phyloP scores from a whole-genome alignment of 2,329 filamentous ascomycete species.

The Rhynchosporium graminicola region DNA sequence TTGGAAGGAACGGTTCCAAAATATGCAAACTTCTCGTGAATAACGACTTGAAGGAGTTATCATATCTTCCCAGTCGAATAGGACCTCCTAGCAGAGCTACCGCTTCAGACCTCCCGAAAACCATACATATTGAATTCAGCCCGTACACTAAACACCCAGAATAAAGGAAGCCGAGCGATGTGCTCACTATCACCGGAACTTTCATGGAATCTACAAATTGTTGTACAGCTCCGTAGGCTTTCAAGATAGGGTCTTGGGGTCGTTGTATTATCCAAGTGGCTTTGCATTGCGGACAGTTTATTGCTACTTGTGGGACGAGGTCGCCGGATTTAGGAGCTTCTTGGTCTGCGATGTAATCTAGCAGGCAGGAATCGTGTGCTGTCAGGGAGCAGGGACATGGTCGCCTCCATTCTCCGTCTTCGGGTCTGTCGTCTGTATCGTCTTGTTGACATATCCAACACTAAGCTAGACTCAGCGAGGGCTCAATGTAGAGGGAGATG shows the following conservation, averaged over 20 bases:
- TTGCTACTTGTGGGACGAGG: constrained; percentile 57
- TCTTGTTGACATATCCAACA: constrained; percentile 67
- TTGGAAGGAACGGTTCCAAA: constrained; percentile 37
- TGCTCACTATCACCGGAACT: constrained; percentile 37
- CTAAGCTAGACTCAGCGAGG: no score
- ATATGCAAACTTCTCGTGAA: constrained; percentile 1
- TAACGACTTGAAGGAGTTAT: neutral
- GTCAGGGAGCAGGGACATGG: constrained; percentile 90
- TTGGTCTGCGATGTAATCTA: constrained; percentile 92
- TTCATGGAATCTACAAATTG: constrained; percentile 29
- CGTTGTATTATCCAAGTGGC: constrained; percentile 74
- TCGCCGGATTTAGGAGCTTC: constrained; percentile 61
- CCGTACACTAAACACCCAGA: constrained; percentile 58
- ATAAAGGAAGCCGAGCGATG: constrained; percentile 47
- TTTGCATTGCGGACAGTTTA: constrained; percentile 90
- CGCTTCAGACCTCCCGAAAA: constrained; percentile 66
- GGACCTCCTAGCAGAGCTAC: constrained; percentile 26
- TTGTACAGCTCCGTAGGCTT: constrained; percentile 30
- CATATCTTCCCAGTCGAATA: neutral
- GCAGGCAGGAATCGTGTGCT: constrained; percentile 85
- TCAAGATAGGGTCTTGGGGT: constrained; percentile 70
- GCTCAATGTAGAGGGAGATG: no score
- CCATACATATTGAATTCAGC: constrained; percentile 61
- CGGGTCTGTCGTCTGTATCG: constrained; percentile 50
- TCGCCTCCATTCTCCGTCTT: constrained; percentile 68